Evolutionary conservation across 2,329 filamentous ascomycete species (phyloP).

Genomic region (Colletotrichum tropicale): DNA sequence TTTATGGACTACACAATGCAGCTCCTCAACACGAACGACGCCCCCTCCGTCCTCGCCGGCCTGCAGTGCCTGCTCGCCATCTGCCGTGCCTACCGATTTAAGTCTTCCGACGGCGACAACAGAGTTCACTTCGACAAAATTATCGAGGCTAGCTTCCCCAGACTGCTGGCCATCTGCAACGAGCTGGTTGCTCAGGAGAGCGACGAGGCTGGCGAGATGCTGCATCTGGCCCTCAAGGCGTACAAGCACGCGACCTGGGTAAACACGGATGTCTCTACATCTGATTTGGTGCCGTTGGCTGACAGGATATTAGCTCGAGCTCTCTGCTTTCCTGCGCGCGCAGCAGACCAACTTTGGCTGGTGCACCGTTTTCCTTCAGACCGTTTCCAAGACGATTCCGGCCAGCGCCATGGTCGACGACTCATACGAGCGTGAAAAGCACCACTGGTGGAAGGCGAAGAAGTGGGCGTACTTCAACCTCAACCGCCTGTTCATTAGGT

Average conservation of each 20-base stretch:
- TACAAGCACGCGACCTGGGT: slow-evolving; percentile 99
- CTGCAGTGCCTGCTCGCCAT: slow-evolving; percentile 93
- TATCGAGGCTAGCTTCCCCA: slow-evolving; percentile 87
- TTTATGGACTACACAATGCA: slow-evolving; percentile 94
- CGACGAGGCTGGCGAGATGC: slow-evolving; percentile 94
- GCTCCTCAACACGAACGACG: slow-evolving; percentile 85
- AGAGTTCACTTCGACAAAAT: slow-evolving; percentile 92
- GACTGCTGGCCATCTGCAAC: slow-evolving; percentile 84
- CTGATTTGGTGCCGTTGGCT: slow-evolving; percentile 3
- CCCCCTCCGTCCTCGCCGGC: slow-evolving; percentile 87
- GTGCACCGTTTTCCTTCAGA: slow-evolving; percentile 93
- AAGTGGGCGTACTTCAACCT: slow-evolving; percentile 99
- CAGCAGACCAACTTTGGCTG: slow-evolving; percentile 88
- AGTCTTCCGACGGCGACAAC: slow-evolving; percentile 75
- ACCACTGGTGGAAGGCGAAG: slow-evolving; percentile 99
- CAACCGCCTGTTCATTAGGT: slow-evolving; percentile 94
- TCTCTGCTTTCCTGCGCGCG: slow-evolving; percentile 77
- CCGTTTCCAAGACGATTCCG: slow-evolving; percentile 85
- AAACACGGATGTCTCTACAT: slow-evolving; percentile 1
- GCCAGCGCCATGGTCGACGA: slow-evolving; percentile 78
- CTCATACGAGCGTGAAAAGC: slow-evolving; percentile 83
- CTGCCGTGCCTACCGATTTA: slow-evolving; percentile 95
- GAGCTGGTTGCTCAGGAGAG: slow-evolving; percentile 89
- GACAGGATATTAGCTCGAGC: slow-evolving; percentile 72
- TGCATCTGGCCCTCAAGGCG: slow-evolving; percentile 91